Evolutionary conservation across 768 basidiomycete species (phyloP), one percentile per base, ranked within the genome.

Genomic region (Boletus speciosus): DNA sequence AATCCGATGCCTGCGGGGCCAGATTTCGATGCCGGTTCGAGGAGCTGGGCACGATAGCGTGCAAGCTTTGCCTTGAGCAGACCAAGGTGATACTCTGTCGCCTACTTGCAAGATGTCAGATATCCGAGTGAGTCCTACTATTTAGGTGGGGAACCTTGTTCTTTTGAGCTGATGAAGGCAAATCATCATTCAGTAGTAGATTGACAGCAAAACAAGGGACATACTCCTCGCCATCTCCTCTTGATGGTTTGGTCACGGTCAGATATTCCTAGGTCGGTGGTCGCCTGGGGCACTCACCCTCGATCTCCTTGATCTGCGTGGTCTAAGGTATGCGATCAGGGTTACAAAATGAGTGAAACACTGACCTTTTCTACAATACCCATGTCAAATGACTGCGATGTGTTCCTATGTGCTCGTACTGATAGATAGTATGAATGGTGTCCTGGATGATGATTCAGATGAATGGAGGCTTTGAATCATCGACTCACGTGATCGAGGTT

Each of bases 211-310:
- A 49, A 29, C n/a, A 49, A n/a, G 41, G 23, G 2, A 78, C 88
- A 77, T 70, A 93, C 93, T 98, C 73, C 93, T 82, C 59, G 91
- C 87, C 95, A 98, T 97, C 82, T 98, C 95, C 84, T 93, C 92
- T 94, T 66, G 21, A 54, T 55, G 35, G 14, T 52, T 38, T 47
- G 21, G 32, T 38, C 32, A 47, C 12, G 19, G 38, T 62, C 35
- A 67, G 57, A 60, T 25, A 45, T 39, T 36, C 35, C n/a, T 12
- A 9, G 49, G 38, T 42, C 3, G 16, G 8, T 41, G 32, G n/a
- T 36, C 7, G 9, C 15, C 38, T 11, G 19, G n/a, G 48, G 31
- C 44, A 59, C 88, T 74, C 69, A 92, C 92, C 90, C 81, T 98
- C 92, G 58, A 96, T 96, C 71, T 90, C 93, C 71, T 93, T 95